These are phyloP conservation scores for Coemansia pectinata DNA, from an alignment of 192 early-diverging fungal genomes.

Conservation along the genomic window DNA sequence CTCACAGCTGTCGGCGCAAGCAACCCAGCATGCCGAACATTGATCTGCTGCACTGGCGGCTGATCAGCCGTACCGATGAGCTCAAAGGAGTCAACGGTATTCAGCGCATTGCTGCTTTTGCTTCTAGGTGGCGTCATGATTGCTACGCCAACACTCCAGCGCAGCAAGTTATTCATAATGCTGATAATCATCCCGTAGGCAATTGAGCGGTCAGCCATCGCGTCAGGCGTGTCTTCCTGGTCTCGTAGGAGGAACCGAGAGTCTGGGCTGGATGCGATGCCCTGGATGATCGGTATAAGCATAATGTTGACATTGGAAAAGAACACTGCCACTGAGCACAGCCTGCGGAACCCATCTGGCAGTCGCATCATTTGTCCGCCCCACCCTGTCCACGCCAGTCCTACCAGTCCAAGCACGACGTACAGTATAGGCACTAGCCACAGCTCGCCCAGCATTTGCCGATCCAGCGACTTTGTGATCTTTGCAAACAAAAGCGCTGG, in stretches of 20 bases:
- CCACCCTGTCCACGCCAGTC: conserved; percentile 24
- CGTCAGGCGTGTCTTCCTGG: conserved; percentile 33
- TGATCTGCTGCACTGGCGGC: neutral
- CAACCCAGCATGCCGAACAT: neutral
- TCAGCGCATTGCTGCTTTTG: neutral
- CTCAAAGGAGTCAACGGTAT: conserved; percentile 4
- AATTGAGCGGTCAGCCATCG: conserved; percentile 59
- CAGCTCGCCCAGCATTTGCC: conserved; percentile 59
- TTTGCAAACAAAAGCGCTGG: conserved; percentile 74
- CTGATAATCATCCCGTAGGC: conserved; percentile 75
- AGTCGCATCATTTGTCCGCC: conserved; percentile 36
- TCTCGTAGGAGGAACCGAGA: conserved; percentile 43
- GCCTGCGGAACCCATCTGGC: conserved; percentile 57
- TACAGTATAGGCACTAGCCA: conserved; percentile 66
- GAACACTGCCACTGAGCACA: conserved; percentile 61
- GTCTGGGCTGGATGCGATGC: conserved; percentile 48
- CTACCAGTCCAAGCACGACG: conserved; percentile 25
- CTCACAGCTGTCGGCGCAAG: neutral
- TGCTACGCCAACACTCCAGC: conserved; percentile 73
- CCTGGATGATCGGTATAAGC: conserved; percentile 64
- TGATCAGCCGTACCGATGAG: neutral
- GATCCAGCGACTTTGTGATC: conserved; percentile 62
- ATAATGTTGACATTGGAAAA: conserved; percentile 73
- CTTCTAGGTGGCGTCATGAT: conserved; percentile 44
- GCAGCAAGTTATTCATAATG: conserved; percentile 71